Evolutionary conservation across 225 moss, liverwort and hornwort species (phyloP).

Genomic region (Sphagnum contortum): DNA sequence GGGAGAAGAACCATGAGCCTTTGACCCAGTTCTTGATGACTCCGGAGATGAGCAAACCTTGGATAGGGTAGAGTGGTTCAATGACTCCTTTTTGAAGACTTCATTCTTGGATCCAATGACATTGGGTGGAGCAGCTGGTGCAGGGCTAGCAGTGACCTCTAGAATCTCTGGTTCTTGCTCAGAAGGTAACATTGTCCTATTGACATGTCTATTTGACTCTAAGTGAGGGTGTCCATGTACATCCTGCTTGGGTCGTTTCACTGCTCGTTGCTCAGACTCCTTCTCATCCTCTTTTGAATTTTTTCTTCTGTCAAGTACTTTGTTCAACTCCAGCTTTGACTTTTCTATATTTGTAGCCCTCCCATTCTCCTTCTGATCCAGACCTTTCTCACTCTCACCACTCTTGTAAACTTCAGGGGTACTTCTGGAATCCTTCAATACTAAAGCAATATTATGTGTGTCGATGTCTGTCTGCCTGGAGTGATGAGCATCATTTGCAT

Average conservation of each 20-base stretch:
- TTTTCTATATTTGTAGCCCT: too few relatives aligned
- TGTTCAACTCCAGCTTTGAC: too few relatives aligned
- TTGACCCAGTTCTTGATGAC: slow-evolving; percentile 65
- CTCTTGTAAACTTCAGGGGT: slow-evolving; percentile 24
- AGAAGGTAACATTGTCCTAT: slow-evolving; percentile 19
- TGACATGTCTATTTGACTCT: slow-evolving; percentile 14
- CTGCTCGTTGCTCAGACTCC: slow-evolving; percentile 48
- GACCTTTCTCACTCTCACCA: slow-evolving; percentile 37
- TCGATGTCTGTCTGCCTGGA: slow-evolving; percentile 32
- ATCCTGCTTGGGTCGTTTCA: slow-evolving; percentile 48
- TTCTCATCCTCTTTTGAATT: slow-evolving; percentile 44
- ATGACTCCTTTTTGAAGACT: slow-evolving; percentile 27
- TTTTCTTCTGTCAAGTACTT: too few relatives aligned
- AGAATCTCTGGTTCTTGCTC: slow-evolving; percentile 1
- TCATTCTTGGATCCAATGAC: slow-evolving; percentile 12
- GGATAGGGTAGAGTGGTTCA: slow-evolving; percentile 55
- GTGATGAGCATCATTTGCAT: slow-evolving; percentile 39
- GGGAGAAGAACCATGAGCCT: slow-evolving; percentile 56
- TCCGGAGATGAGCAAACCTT: slow-evolving; percentile 65
- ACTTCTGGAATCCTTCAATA: slow-evolving; percentile 43
- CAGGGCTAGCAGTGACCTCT: not conserved
- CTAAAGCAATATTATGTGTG: slow-evolving; percentile 36
- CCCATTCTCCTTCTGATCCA: slow-evolving; percentile 29
- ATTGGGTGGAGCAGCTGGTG: slow-evolving; percentile 14
- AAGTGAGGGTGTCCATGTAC: not conserved